Evolutionary conservation across 2,329 filamentous ascomycete species (phyloP).

Genomic region (Colletotrichum sp.): DNA sequence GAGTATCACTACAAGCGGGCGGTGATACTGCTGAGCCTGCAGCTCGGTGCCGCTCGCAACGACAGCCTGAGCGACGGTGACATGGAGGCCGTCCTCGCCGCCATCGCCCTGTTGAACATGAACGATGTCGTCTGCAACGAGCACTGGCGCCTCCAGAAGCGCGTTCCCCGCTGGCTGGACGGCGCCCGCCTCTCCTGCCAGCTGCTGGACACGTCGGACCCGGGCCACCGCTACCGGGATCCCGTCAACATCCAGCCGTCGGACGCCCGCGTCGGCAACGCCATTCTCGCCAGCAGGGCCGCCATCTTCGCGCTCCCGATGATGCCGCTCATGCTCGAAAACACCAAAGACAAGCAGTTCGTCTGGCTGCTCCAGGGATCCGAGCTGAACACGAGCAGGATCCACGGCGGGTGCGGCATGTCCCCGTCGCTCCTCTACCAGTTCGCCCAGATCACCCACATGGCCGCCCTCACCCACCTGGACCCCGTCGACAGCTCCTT

Average conservation of each 20-base stretch:
- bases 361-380: slow-evolving; percentile 44
- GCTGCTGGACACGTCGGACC: slow-evolving; percentile 39
- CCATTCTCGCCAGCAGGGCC: slow-evolving; percentile 43
- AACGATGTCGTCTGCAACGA: slow-evolving; percentile 37
- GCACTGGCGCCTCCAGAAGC: slow-evolving; percentile 35
- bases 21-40: slow-evolving; percentile 35
- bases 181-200: slow-evolving; percentile 40
- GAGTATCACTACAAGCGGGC: slow-evolving; percentile 32
- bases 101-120: slow-evolving; percentile 29
- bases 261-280: slow-evolving; percentile 39
- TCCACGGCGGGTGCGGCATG: slow-evolving; percentile 47
- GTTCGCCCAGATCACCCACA: slow-evolving; percentile 42
- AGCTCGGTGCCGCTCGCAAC: background rate
- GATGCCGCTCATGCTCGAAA: slow-evolving; percentile 33
- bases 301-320: slow-evolving; percentile 46
- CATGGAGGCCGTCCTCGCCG: slow-evolving; percentile 12
- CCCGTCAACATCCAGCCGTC: slow-evolving; percentile 36
- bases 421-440: slow-evolving; percentile 43
- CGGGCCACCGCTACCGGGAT: slow-evolving; percentile 40
- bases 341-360: slow-evolving; percentile 35
- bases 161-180: slow-evolving; percentile 41
- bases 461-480: slow-evolving; percentile 33
- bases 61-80: background rate
- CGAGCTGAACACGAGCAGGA: slow-evolving; percentile 37
- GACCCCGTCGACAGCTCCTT: background rate